Conservation (phyloP, 768 basidiomycete genomes). For the Lanmaoa rubissima region DNA sequence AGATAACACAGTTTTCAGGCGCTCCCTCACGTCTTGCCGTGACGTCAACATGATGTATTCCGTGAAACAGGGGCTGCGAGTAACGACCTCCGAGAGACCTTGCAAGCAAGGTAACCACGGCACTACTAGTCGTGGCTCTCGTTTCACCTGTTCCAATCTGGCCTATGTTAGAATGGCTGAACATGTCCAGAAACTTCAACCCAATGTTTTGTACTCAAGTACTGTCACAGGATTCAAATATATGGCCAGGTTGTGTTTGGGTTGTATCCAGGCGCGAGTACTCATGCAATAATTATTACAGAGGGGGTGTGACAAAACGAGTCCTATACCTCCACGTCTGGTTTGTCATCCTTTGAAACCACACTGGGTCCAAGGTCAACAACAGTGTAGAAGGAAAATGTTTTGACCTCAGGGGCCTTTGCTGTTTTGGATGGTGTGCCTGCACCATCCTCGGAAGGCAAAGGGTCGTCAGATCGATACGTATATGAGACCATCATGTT, state of each 20-base stretch:
- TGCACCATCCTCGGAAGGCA: conserved; percentile 60
- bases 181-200: too few species aligned
- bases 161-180: too few species aligned
- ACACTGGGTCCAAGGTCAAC: conserved; percentile 76
- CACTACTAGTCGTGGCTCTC: too few species aligned
- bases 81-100: too few species aligned
- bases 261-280: background rate
- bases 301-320: background rate
- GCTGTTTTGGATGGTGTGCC: conserved; percentile 43
- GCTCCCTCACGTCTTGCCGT: too few species aligned
- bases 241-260: background rate
- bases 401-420: conserved; percentile 72
- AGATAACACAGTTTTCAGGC: too few species aligned
- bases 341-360: conserved; percentile 54
- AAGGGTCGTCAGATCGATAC: conserved; percentile 86
- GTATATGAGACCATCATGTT: conserved; percentile 94
- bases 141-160: too few species aligned
- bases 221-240: background rate
- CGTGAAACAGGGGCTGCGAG: too few species aligned
- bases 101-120: too few species aligned
- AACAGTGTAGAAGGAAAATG: conserved; percentile 86
- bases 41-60: too few species aligned
- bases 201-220: background rate
- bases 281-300: background rate
- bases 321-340: conserved; percentile 19